Evolutionary conservation across 2,329 filamentous ascomycete species (phyloP).

Genomic region (Stemphylium beticola): DNA sequence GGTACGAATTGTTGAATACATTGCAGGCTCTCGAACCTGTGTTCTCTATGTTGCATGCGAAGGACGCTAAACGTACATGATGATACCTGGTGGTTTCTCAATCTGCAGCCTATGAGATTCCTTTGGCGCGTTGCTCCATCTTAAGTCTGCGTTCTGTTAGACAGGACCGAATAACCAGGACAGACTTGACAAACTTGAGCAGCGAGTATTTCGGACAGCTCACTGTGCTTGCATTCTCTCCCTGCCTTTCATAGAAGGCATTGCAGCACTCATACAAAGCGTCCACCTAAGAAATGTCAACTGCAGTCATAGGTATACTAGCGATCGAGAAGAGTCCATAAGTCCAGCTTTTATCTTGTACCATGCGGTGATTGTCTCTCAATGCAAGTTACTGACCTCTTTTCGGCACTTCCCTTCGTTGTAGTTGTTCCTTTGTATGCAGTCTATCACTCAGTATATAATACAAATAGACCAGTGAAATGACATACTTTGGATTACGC

Average conservation of each 20-base stretch:
- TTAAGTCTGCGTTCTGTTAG: slow-evolving; percentile 64
- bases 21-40: too few species aligned
- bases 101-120: slow-evolving; percentile 13
- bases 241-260: slow-evolving; percentile 80
- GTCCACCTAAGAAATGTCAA: slow-evolving; percentile 65
- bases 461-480: background rate
- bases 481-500: slow-evolving; percentile 80
- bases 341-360: background rate
- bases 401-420: slow-evolving; percentile 82
- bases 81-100: background rate
- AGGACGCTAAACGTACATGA: background rate
- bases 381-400: slow-evolving; percentile 45
- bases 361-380: background rate
- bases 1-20: too few species aligned
- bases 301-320: too few species aligned
- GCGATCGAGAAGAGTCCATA: too few species aligned
- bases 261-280: slow-evolving; percentile 94
- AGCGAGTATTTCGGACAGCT: slow-evolving; percentile 87
- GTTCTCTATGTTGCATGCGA: too few species aligned
- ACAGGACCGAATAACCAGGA: background rate
- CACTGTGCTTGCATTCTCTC: slow-evolving; percentile 75
- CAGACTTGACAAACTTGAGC: slow-evolving; percentile 57
- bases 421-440: slow-evolving; percentile 82
- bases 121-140: slow-evolving; percentile 74
- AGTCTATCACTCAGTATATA: slow-evolving; percentile 62